Base-by-base conservation (phyloP, 2,329 filamentous ascomycete species). In the Aaosphaeria pasadenensis region DNA sequence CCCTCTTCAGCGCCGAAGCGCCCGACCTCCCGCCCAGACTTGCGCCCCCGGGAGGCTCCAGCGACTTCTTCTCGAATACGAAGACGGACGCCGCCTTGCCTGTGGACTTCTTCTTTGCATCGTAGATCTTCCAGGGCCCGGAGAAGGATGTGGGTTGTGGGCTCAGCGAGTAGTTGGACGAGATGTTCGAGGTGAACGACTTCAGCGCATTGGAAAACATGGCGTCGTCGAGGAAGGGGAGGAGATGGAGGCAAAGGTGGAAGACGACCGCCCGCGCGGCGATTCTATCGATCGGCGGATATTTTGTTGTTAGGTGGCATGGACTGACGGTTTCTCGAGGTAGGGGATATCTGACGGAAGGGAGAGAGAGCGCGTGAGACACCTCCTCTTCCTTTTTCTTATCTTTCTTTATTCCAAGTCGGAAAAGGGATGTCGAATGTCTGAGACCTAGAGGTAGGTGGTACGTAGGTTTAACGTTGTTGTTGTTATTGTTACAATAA, bases 171-270 rank as follows among this genome's bases (percentile, higher is more conserved):
- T 99, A 99, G 74, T 96, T 95, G 66, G 87, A 85, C 50, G 85
- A 86, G 74, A 99, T 97, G 74, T 96, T 96, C 51, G 88, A 92
- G 56, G 86, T 87, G 70, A 97, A 92, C 55, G 92, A 95, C 74
- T 97, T 97, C 69, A 97, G 81, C 56, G 90, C 89, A 53, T 86
- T 91, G 66, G 90, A 89, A 74, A 96, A 96, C 91, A 97, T 96
- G 70, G 66, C 81, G 17, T 24, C 68, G 31, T 17, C 44, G 58
- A 53, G 39, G 4, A 24, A 24, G 17, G 17, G 17, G 17, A 24
- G 17, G 17, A 24, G 17, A 24, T 24, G 17, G 17, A 24, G 17
- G 17, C 3, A 24, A 24, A 24, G 17, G 17, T 24, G 17, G 17
- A 24, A 24, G 17, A 24, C 17, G 17, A 24, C 17, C 54, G 61